Base-by-base conservation (phyloP, 75 land plant species). In the Picea glauca region DNA sequence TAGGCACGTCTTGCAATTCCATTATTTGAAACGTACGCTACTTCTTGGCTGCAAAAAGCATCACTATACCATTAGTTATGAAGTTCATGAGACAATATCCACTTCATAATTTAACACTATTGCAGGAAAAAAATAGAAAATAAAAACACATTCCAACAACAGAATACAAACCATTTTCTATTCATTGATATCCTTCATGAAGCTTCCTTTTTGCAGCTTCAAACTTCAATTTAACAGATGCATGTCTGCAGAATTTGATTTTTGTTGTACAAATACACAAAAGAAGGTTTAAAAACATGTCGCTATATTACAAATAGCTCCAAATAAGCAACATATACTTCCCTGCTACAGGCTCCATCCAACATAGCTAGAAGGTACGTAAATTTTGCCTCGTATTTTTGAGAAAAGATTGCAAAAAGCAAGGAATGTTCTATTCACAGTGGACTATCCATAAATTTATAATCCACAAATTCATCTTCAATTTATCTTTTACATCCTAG, bases 11-110 rank as follows among this genome's bases (percentile, higher is more conserved):
- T 58, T 82, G 83, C 66, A 91, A 78, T 31, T 91, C 92, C 91
- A 93, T 83, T 13, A 93, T 90, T 83, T 95, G 96, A 62, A 93
- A 88, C 17, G 91, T 93, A 40, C 96, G 61, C 74, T 95, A 92
- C 86, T 79, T 93, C 87, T 95, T 95, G 46, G 98, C 96, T 95
- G 91, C 77, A 76, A 21, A 33, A 59, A 76, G n/a, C 62, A 61
- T 17, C 62, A 17, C 18, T 61, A 61, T 17, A 1, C 62, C 18
- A 18, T 61, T 61, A n/a, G 17, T 50, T 11, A 30, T 31, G 3
- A 74, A 56, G 3, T 46, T 46, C 30, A 54, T 30, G 17, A 23
- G 57, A 46, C 43, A 56, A 9, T 18, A 54, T 54, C 31, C 56
- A 21, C 32, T 74, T 74, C 30, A 50, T 56, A 54, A n/a, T 50